Evolutionary conservation across 768 basidiomycete species (phyloP).

Genomic region (Clavaria fumosa): DNA sequence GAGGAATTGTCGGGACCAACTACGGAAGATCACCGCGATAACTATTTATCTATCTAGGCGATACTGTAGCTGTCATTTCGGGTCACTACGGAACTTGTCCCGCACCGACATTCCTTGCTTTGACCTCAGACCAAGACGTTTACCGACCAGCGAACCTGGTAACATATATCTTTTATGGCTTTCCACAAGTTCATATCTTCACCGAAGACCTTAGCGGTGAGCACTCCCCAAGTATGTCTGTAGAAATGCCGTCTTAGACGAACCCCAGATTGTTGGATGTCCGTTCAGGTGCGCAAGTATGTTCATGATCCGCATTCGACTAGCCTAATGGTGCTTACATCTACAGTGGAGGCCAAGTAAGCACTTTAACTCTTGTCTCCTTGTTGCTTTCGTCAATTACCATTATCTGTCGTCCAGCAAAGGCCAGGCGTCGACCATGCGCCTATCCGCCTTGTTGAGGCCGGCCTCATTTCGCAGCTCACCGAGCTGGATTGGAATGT

Average conservation of each 20-base stretch:
- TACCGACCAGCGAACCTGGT: too few species aligned
- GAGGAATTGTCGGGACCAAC: too few species aligned
- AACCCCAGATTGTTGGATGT: conserved; percentile 72
- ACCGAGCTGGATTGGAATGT: conserved; percentile 76
- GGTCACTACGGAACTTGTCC: too few species aligned
- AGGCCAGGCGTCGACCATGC: conserved; percentile 73
- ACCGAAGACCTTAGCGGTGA: too few species aligned
- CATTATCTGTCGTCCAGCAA: conserved; percentile 28
- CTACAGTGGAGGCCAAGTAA: conserved; percentile 50
- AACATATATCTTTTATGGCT: not conserved
- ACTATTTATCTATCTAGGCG: too few species aligned
- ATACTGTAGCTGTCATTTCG: too few species aligned
- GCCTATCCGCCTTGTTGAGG: conserved; percentile 79
- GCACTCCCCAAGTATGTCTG: too few species aligned
- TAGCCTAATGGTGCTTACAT: conserved; percentile 5
- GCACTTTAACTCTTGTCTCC: conserved; percentile 12
- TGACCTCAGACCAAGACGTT: too few species aligned
- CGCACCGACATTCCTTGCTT: too few species aligned
- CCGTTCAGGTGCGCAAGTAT: conserved; percentile 67
- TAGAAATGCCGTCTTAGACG: too few species aligned
- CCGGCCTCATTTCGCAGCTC: conserved; percentile 70
- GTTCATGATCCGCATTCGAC: conserved; percentile 2
- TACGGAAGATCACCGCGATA: too few species aligned
- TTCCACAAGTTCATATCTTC: conserved; percentile 7
- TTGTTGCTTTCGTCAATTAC: conserved; percentile 5